Conservation (phyloP, 805 yeast species). For the Saturnispora halmiae region DNA sequence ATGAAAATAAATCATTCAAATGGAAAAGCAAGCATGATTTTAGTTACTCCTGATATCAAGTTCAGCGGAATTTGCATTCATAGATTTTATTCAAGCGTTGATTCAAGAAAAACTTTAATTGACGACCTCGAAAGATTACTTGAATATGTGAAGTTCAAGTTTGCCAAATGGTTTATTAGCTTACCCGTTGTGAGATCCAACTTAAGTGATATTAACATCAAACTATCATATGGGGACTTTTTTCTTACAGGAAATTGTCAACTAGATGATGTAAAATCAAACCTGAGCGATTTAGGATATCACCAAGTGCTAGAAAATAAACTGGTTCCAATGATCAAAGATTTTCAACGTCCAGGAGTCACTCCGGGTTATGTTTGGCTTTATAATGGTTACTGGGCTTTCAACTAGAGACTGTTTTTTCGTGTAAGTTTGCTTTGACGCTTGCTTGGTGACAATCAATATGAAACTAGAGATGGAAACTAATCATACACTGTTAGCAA, state of each 20-base stretch:
- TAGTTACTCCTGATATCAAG: slow-evolving; percentile 5
- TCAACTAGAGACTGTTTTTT: background rate
- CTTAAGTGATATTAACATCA: background rate
- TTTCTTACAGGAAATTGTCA: background rate
- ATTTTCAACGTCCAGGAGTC: slow-evolving; percentile 1
- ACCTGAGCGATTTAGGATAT: background rate
- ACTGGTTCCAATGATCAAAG: slow-evolving; percentile 8
- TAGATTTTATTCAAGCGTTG: slow-evolving; percentile 4
- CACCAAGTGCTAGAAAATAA: background rate
- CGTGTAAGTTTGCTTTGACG: too few relatives aligned
- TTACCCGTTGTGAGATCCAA: background rate
- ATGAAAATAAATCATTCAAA: background rate
- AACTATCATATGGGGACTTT: background rate
- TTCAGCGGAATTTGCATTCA: background rate
- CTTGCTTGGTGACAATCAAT: too few relatives aligned
- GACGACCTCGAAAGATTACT: slow-evolving; percentile 6
- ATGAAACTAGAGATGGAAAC: too few relatives aligned
- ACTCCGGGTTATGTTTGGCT: background rate
- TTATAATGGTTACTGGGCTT: slow-evolving; percentile 8
- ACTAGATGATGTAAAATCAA: background rate
- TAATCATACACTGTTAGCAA: too few relatives aligned
- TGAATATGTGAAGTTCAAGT: slow-evolving; percentile 2
- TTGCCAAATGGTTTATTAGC: background rate
- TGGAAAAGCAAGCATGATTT: background rate
- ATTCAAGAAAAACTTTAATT: background rate